Conservation (phyloP, 2,329 filamentous ascomycete species). For the Camillea tinctor region DNA sequence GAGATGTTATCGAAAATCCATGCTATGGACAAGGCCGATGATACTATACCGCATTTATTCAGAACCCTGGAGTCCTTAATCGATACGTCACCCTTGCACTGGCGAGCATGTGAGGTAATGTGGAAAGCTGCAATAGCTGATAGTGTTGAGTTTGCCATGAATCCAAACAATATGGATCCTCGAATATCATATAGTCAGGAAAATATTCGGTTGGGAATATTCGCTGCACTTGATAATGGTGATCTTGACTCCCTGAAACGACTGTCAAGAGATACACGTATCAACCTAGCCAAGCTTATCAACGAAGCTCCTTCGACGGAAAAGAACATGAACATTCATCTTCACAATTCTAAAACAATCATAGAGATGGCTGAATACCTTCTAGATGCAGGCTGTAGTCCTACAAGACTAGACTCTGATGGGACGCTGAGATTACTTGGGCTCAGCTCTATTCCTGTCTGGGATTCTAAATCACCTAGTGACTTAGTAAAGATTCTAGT, state of each 20-base stretch:
- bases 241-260: not conserved
- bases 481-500: not conserved
- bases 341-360: not conserved
- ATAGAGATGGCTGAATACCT: not conserved
- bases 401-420: not conserved
- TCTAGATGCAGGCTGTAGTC: not conserved
- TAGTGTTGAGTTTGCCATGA: not conserved
- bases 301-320: not conserved
- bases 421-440: not conserved
- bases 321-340: not conserved
- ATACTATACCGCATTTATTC: too few relatives aligned
- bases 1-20: not conserved
- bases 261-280: not conserved
- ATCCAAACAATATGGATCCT: not conserved
- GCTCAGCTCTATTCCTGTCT: not conserved
- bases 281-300: not conserved
- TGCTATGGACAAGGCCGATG: not conserved
- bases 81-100: not conserved
- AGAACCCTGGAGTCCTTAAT: constrained; percentile 2
- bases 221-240: not conserved
- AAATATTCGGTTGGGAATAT: not conserved
- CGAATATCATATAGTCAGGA: constrained; percentile 2
- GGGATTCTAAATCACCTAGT: not conserved
- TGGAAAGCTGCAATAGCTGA: not conserved
- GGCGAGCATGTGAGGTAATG: not conserved